Conservation (phyloP, 1,139 yeast genomes). For the Yamadazyma dendronema region DNA sequence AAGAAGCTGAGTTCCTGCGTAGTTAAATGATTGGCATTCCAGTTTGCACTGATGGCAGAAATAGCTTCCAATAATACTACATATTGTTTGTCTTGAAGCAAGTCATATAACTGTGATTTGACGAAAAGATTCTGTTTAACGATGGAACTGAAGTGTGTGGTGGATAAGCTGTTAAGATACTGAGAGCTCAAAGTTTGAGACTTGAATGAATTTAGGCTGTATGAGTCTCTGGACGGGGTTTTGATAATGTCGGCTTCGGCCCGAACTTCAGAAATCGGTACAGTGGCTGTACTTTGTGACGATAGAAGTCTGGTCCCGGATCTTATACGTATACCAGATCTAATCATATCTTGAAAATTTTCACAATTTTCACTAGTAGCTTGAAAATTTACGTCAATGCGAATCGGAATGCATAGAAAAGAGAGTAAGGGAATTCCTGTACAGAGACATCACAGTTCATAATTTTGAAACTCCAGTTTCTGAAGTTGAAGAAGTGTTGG, state of each 20-base stretch:
- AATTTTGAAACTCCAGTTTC: too few relatives aligned
- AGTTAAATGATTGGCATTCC: slow-evolving; percentile 15
- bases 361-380: neutral
- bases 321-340: slow-evolving; percentile 9
- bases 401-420: neutral
- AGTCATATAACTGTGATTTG: slow-evolving; percentile 16
- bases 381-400: neutral
- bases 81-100: slow-evolving; percentile 19
- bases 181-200: slow-evolving; percentile 9
- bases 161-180: slow-evolving; percentile 12
- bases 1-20: slow-evolving; percentile 25
- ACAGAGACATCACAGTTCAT: too few relatives aligned
- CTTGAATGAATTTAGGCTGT: slow-evolving; percentile 3
- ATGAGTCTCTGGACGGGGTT: neutral
- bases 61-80: slow-evolving; percentile 22
- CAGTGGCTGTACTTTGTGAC: slow-evolving; percentile 3
- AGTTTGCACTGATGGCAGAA: slow-evolving; percentile 16
- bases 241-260: neutral
- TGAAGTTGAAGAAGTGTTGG: too few relatives aligned
- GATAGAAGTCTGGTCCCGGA: slow-evolving; percentile 8
- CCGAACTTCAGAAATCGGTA: slow-evolving; percentile 1
- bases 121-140: slow-evolving; percentile 5
- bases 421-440: too few relatives aligned
- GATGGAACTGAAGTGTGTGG: slow-evolving; percentile 13
- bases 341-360: slow-evolving; percentile 4